Evolutionary conservation across 139 green algal genomes (phyloP).

Genomic region (Auxenochlorella pyrenoidosa): DNA sequence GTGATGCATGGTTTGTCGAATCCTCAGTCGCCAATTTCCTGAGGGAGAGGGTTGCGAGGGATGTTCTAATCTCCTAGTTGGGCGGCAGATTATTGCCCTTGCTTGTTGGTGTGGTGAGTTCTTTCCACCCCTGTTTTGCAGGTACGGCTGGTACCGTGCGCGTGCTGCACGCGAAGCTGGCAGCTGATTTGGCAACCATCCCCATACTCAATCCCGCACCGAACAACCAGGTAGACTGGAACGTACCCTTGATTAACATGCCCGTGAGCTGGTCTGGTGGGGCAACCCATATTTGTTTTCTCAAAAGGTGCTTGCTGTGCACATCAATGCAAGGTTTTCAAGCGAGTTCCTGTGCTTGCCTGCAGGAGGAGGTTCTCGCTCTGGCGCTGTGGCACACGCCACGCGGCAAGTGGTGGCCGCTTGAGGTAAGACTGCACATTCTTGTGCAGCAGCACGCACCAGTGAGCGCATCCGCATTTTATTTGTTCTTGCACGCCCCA

Average conservation of each 20-base stretch:
- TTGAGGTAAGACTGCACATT: not conserved
- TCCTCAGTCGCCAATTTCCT: too few relatives aligned
- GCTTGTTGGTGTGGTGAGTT: too few relatives aligned
- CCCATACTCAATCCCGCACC: conserved; percentile 21
- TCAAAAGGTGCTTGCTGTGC: not conserved
- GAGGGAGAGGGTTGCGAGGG: too few relatives aligned
- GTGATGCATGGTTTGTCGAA: not conserved
- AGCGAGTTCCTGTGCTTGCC: not conserved
- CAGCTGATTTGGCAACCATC: conserved; percentile 37
- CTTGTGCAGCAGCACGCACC: too few relatives aligned
- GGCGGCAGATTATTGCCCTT: too few relatives aligned
- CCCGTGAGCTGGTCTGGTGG: not conserved
- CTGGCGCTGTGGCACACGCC: conserved; percentile 36
- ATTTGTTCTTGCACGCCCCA: too few relatives aligned
- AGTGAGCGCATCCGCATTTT: too few relatives aligned
- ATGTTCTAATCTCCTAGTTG: too few relatives aligned
- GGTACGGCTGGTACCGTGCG: not conserved
- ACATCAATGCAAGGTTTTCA: not conserved
- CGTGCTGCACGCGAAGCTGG: conserved; percentile 38
- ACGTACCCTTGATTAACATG: not conserved
- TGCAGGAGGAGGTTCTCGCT: conserved; percentile 21
- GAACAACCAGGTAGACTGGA: not conserved
- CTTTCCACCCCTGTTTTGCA: not conserved
- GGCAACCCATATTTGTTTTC: not conserved
- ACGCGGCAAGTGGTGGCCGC: conserved; percentile 42